Evolutionary conservation across 2,329 filamentous ascomycete genomes (phyloP), one percentile per base, ranked within the genome.

Genomic region (Colletotrichum higginsianum): DNA sequence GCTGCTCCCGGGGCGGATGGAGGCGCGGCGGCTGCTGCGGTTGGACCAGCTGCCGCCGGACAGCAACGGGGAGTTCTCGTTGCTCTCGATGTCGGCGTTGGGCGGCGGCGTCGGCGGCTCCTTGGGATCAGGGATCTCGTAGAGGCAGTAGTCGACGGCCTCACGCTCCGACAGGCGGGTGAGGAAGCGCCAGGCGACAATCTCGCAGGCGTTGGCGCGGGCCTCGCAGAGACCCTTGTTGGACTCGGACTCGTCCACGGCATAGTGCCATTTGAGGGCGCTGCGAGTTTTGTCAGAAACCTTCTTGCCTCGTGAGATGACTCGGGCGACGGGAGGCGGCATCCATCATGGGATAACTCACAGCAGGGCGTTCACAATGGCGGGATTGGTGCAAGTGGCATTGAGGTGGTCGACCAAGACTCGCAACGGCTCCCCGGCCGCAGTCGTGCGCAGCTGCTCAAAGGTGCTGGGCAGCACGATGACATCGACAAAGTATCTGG

Each of bases 101-200:
- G 71, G 73, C 23, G 71, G 60, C 16, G 61, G 42, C 26, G 77
- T 67, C 9, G 74, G 75, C 16, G 71, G 73, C 6, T 78, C 73
- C 23, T 79, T 78, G 11, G 76, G 75, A 63, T 84, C 84, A 2
- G 92, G 91, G 55, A 95, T 88, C 79, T 95, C 93, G 75, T 91
- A 92, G 44, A 95, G 87, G 66, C 94, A 92, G 76, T 87, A 93
- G 66, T 94, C 90, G 35, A 96, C 91, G 11, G 91, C 91, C 76
- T 95, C 93, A 30, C 90, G 85, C 78, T 94, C 92, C 2, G 91
- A 91, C 42, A 95, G 84, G 66, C 90, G 90, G 18, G 90, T 90
- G 46, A 95, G 84, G 75, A 94, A 94, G 49, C 93, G 89, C 92
- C 93, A 95, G 47, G 93, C 93, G 16, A 94, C 92, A 73, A 94